Evolutionary conservation across 495 filamentous ascomycete species (phyloP), one percentile per base, ranked within the genome.

Genomic region (Penicillium canescens): DNA sequence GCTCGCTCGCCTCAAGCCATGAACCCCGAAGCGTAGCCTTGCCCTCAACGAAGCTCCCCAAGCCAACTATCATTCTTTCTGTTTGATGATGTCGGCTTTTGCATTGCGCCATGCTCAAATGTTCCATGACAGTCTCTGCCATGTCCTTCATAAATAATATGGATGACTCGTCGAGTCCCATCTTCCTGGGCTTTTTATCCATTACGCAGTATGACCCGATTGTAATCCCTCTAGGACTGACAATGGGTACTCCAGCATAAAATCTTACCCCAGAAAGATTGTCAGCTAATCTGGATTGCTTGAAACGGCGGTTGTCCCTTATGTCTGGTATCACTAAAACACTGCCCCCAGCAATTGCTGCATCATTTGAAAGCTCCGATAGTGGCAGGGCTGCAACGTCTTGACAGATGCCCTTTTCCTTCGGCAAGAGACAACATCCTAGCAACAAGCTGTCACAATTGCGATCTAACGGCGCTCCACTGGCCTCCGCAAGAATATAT

Each of bases 201-300:
- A 84, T 63, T 5, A 87, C 73, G 38, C 78, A 80, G 48, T 83
- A 76, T 1, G 78, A 78, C n/a, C 86, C 86, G 46, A 89, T 87
- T 3, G 71, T 76, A 41, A 81, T 72, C 2, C 82, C 84, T 16
- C 70, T 64, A 3, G 73, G 80, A 3, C 79, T 83, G 9, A 81
- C 66, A 5, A 89, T 78, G 0, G 86, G 85, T 3, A 83, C 82
- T 3, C 75, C 81, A 3, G 77, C 80, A 47, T 84, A 88, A 56
- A 84, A 89, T 14, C 62, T 65, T 1, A 70, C 58, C 12, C 69
- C 63, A 42, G 83, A 73, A 2, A 61, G 26, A 3, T 51, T 54
- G 6, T 37, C 12, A 1, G 57, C 24, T 1, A 84, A 56, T 36
- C 80, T 69, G 4, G 0, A 21, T 7, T 0, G 20, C 6, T 43